These are phyloP conservation scores for Fraxinus floribunda DNA, from an alignment of 305 asterid genomes.

Conservation along the genomic window DNA sequence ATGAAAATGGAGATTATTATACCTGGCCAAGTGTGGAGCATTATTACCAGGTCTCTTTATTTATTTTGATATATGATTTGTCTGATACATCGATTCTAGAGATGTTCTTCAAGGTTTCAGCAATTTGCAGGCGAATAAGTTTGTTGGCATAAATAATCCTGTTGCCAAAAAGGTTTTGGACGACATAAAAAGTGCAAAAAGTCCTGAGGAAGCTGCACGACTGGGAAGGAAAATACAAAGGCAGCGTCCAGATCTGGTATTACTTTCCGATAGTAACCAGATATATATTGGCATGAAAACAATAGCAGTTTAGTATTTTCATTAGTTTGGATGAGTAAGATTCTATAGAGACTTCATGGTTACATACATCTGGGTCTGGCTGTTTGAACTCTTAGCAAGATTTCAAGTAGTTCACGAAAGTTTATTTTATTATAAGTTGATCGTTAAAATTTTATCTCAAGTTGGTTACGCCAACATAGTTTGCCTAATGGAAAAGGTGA, in stretches of 20 bases:
- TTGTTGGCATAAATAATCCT: slow-evolving; percentile 64
- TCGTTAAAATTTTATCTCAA: background rate
- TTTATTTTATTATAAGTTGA: background rate
- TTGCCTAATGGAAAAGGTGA: background rate
- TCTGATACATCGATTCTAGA: background rate
- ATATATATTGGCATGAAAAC: background rate
- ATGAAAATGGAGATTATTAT: slow-evolving; percentile 56
- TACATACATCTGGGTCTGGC: background rate
- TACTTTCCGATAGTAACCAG: slow-evolving; percentile 1
- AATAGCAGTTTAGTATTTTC: background rate
- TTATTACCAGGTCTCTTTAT: slow-evolving; percentile 73
- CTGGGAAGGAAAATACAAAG: slow-evolving; percentile 84
- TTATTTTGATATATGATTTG: slow-evolving; percentile 3
- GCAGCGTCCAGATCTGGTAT: slow-evolving; percentile 75
- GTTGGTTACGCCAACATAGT: background rate
- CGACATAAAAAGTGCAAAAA: slow-evolving; percentile 67
- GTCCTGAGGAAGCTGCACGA: slow-evolving; percentile 99
- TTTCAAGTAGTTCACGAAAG: background rate
- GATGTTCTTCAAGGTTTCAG: slow-evolving; percentile 5
- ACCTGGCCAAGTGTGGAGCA: slow-evolving; percentile 95
- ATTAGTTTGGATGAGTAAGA: slow-evolving; percentile 5
- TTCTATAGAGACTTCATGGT: background rate
- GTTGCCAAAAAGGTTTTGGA: slow-evolving; percentile 52
- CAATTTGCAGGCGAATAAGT: slow-evolving; percentile 69
- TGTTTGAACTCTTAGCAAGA: background rate